Percentiles rank a stretch among this genome's conserved stretches.
Evolutionary conservation across 2,329 filamentous ascomycete genomes (phyloP).

Genomic region (Phialophora verrucosa): DNA sequence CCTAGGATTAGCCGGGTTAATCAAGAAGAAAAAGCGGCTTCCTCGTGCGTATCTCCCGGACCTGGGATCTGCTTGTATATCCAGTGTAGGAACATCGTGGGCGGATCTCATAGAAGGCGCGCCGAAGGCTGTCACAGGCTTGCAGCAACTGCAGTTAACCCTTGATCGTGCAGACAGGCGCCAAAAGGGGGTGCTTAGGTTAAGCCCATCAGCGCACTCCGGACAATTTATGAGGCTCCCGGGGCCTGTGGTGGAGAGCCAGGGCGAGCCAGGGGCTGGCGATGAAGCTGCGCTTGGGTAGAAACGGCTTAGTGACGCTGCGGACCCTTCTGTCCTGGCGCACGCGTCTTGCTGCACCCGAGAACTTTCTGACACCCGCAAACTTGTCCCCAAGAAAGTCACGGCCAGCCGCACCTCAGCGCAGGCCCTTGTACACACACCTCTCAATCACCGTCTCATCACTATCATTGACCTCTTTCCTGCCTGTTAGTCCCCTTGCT

Average conservation of each 20-base stretch:
- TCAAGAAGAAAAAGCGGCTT: conserved; percentile 17
- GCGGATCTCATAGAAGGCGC: conserved; percentile 20
- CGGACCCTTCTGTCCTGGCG: conserved; percentile 11
- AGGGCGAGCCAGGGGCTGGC: conserved; percentile 22
- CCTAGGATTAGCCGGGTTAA: conserved; percentile 1
- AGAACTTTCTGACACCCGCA: conserved; percentile 23
- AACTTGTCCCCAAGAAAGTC: conserved; percentile 27
- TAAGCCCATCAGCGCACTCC: conserved; percentile 6
- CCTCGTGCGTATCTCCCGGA: conserved; percentile 1
- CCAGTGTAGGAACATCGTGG: conserved; percentile 3
- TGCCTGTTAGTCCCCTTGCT: conserved; percentile 19
- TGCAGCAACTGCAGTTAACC: conserved; percentile 5
- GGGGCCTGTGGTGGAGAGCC: conserved; percentile 1
- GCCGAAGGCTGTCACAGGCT: conserved; percentile 18
- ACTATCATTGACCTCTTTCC: conserved; percentile 18
- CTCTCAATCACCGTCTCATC: conserved; percentile 18
- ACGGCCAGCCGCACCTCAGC: conserved; percentile 29
- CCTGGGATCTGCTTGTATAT: background rate
- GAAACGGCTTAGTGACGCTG: conserved; percentile 20
- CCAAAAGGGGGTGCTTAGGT: conserved; percentile 18
- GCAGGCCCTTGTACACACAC: conserved; percentile 13
- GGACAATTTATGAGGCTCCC: conserved; percentile 26
- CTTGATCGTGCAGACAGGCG: conserved; percentile 27
- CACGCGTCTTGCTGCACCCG: conserved; percentile 20
- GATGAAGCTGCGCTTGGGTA: conserved; percentile 19